Conservation (phyloP, 768 basidiomycete genomes). For the Gautieria morchelliformis region DNA sequence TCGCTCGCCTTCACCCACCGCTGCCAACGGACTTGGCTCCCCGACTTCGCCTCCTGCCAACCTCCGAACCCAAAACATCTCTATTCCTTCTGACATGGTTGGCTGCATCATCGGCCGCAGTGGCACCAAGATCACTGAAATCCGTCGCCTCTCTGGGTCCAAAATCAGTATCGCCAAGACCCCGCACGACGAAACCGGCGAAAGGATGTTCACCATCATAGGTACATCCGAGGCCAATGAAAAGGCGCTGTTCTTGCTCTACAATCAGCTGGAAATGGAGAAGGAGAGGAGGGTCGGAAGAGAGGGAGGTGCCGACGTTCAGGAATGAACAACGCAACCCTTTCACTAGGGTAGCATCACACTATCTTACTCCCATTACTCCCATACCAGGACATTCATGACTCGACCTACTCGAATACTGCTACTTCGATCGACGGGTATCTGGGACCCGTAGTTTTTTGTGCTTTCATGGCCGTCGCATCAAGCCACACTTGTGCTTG, state of each 20-base stretch:
- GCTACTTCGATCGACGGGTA: not conserved
- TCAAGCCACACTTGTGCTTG: not conserved
- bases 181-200: constrained; percentile 98
- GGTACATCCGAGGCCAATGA: constrained; percentile 96
- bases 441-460: not conserved
- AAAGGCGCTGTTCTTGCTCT: constrained; percentile 93
- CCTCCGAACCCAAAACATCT: constrained; percentile 96
- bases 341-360: constrained; percentile 3
- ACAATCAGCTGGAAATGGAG: constrained; percentile 94
- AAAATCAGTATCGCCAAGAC: constrained; percentile 98
- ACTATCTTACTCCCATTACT: not conserved
- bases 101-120: constrained; percentile 93
- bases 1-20: constrained; percentile 10
- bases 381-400: not conserved
- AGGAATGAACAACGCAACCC: constrained; percentile 7
- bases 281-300: constrained; percentile 87
- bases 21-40: constrained; percentile 17
- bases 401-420: not conserved
- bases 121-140: constrained; percentile 98
- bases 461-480: not conserved
- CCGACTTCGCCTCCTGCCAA: constrained; percentile 40
- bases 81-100: constrained; percentile 99
- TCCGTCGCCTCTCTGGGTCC: constrained; percentile 93
- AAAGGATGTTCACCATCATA: constrained; percentile 98
- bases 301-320: constrained; percentile 27